Base-by-base conservation (phyloP, 805 yeast species). In the Pichia scutulata region DNA sequence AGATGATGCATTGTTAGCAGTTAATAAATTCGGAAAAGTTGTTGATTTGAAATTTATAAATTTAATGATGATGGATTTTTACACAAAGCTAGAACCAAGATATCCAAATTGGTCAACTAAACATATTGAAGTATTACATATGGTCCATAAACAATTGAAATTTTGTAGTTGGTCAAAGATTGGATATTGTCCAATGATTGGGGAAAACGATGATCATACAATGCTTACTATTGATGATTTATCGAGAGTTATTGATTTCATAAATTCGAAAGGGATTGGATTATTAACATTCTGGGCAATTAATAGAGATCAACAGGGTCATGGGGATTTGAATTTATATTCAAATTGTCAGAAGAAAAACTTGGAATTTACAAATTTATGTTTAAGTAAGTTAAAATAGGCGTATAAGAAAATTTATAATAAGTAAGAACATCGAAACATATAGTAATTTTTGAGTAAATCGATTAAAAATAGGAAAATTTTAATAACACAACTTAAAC, bases 131-230 rank as follows among this genome's bases (percentile, higher is more conserved):
- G 53, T 65, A n/a, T 28, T 65, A n/a, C 40, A 49, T 2, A 40
- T 10, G 4, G 55, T 60, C 45, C 50, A 53, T 33, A n/a, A 16
- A 4, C 62, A 59, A 41, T 30, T 62, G 19, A 39, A 10, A 19
- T 42, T 13, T 2, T 39, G 12, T 37, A 44, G 52, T 13, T 65
- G 65, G 66, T 28, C 48, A 3, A 51, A 52, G 52, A 54, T 60
- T 41, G 70, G 69, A 3, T 36, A 62, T 21, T 64, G 68, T 44
- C 70, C 70, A 28, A 66, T 66, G 70, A 66, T 66, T 37, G 70
- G 70, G 0, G 52, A 49, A 37, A 65, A 65, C 49, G 70, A 66
- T 48, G 70, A 65, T 48, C 46, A 53, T 7, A 41, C 65, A 9
- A 44, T 52, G 1, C 57, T 66, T n/a, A 44, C 55, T 1, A 21